Evolutionary conservation across 176 grass and related monocot genomes (phyloP).

Genomic region (Elaeis guineensis): DNA sequence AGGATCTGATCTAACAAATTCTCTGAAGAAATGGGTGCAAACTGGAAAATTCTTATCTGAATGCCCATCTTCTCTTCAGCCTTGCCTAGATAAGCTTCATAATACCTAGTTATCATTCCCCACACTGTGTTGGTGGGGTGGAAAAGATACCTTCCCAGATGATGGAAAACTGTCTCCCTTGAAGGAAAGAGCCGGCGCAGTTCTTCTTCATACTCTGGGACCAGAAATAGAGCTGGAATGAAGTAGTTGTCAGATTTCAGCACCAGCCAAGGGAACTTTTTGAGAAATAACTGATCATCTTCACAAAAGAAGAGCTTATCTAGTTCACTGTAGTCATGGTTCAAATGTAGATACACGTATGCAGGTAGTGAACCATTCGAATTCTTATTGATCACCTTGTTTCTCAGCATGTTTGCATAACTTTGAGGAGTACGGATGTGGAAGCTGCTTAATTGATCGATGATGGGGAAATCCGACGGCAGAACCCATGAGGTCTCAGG

Average conservation of each 20-base stretch:
- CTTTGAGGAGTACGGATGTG: constrained; percentile 42
- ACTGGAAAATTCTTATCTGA: constrained; percentile 61
- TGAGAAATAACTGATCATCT: constrained; percentile 47
- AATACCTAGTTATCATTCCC: constrained; percentile 58
- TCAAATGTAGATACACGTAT: constrained; percentile 63
- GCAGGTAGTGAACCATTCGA: constrained; percentile 35
- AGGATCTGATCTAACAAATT: constrained; percentile 72
- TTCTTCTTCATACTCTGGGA: constrained; percentile 46
- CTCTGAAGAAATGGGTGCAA: constrained; percentile 61
- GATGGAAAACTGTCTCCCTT: constrained; percentile 61
- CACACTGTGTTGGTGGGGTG: constrained; percentile 61
- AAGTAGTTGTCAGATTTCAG: constrained; percentile 86
- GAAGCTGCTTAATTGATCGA: constrained; percentile 25
- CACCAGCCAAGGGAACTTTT: constrained; percentile 77
- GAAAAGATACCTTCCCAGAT: constrained; percentile 68
- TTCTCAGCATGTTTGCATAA: constrained; percentile 67
- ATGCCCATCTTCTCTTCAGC: constrained; percentile 76
- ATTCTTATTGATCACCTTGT: constrained; percentile 19
- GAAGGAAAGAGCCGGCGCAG: constrained; percentile 49
- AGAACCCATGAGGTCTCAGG: constrained; percentile 69
- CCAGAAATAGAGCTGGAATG: constrained; percentile 64
- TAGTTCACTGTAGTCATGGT: constrained; percentile 35
- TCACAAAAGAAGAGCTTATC: constrained; percentile 69
- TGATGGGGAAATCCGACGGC: constrained; percentile 44
- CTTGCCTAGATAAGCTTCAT: constrained; percentile 56